These are phyloP conservation scores for Pythium brachiatum DNA, from an alignment of 352 stramenopile species.

Conservation along the genomic window DNA sequence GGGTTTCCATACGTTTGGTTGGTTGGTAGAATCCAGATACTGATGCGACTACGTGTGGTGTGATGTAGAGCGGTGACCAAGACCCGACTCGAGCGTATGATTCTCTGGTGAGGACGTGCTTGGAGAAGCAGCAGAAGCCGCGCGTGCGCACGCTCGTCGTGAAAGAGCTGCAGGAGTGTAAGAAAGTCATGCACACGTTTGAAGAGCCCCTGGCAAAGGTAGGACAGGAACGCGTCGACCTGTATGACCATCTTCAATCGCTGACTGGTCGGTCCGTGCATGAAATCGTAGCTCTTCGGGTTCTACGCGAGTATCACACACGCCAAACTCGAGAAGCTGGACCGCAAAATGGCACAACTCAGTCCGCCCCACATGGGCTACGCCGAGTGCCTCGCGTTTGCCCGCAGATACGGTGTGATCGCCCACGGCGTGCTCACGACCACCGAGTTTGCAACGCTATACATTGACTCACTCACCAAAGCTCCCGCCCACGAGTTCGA, in stretches of 20 bases:
- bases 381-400: slow-evolving; percentile 62
- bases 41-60: not conserved
- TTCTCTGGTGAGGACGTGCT: slow-evolving; percentile 56
- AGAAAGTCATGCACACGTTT: slow-evolving; percentile 51
- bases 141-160: slow-evolving; percentile 39
- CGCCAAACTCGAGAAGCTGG: slow-evolving; percentile 64
- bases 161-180: slow-evolving; percentile 68
- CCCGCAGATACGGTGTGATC: slow-evolving; percentile 75
- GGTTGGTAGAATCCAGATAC: no score
- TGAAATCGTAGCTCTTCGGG: slow-evolving; percentile 49
- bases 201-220: slow-evolving; percentile 63
- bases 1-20: no score
- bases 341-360: slow-evolving; percentile 44
- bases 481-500: slow-evolving; percentile 48
- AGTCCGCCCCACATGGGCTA: slow-evolving; percentile 66
- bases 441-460: slow-evolving; percentile 71
- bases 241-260: no score
- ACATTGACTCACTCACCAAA: slow-evolving; percentile 74
- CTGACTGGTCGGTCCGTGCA: no score
- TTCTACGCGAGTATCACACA: slow-evolving; percentile 53
- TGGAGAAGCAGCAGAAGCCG: slow-evolving; percentile 69
- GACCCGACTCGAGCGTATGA: slow-evolving; percentile 55
- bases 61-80: slow-evolving; percentile 44
- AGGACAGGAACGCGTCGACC: no score
- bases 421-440: slow-evolving; percentile 69